Base-by-base conservation (phyloP, 2,329 filamentous ascomycete genomes). In the Thyridium curvatum region DNA sequence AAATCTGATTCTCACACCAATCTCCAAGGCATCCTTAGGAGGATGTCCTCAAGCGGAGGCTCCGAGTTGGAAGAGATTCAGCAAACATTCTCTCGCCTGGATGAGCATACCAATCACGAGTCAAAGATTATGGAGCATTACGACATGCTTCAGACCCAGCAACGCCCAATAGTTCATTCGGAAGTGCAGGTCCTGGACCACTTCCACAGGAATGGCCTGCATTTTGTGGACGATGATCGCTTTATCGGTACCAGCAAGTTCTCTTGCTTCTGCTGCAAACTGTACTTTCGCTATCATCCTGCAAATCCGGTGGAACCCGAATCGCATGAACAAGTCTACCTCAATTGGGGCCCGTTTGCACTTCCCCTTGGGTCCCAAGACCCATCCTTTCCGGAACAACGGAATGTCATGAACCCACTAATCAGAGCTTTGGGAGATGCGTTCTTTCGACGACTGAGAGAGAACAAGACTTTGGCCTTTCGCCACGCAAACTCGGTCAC, bases 231-330 rank as follows among this genome's bases (percentile, higher is more conserved):
- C 2, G 39, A 52, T 4, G 69, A 74, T 41, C 51, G 52, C 3
- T 74, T 64, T 44, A 63, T 77, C 12, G 70, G 63, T 3, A 71
- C 64, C 41, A 77, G 70, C 48, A 77, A 76, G 48, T 61, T 62
- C 0, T 64, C 72, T 3, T 77, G 71, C 39, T 66, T 68, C 41
- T 69, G 65, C 37, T 77, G 70, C 47, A 54, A 55, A 30, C 52
- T 68, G 3, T 72, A 72, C 42, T 62, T 72, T 18, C 49, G 44
- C 8, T 36, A 62, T 12, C 67, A 72, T 35, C 62, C 62, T 0
- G 53, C 51, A 3, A 44, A 8, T 3, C 54, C 46, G 36, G 52
- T 53, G 0, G 50, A 55, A 16, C 62, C 60, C 0, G 51, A 53
- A 12, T 60, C 58, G 0, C 66, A 69, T 35, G 49, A 60, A 17